Evolutionary conservation across 2,329 filamentous ascomycete genomes (phyloP), one percentile per base, ranked within the genome.

Genomic region (Cryphonectria nitschkei): DNA sequence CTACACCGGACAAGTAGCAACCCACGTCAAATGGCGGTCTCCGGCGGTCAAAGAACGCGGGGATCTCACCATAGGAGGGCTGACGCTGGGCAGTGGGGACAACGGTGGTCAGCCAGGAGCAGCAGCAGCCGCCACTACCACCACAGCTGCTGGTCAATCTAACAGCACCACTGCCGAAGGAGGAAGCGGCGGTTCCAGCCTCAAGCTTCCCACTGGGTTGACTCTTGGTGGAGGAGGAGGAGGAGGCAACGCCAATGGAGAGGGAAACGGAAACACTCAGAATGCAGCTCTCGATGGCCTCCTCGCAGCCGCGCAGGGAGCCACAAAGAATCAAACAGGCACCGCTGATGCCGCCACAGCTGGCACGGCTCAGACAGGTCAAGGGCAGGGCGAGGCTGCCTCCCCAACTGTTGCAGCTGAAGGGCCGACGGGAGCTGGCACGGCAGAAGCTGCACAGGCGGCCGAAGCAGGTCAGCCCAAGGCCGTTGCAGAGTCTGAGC

Each of bases 401-500:
- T 37, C 69, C 2, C 32, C 22, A 26, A 9, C 43, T n/a, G 43
- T 37, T 52, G 29, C 64, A 61, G 68, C n/a, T 7, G 69, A 68
- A 29, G 68, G 41, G 9, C 0, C n/a, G 16, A n/a, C 46, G 2
- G 19, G 19, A 9, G 19, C 46, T 56, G 3, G 26, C 11, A 16
- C n/a, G 26, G 65, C 39, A 8, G 37, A 50, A 19, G 37, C 63
- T n/a, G 54, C 68, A 52, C 54, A 68, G 41, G 65, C 43, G 50
- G 41, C 64, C 39, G 37, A 61, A 7, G 58, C 50, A n/a, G 70
- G 29, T 19, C 29, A 72, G 58, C 54, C 68, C 13, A 66, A 70
- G 22, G 71, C 71, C 22, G 60, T 70, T 37, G 61, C 56, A 19
- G 71, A 73, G 29, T 67, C 65, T n/a, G 71, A 73, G 65, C 71